These are phyloP conservation scores for Penicillium sp. DNA, from an alignment of 2,329 filamentous ascomycete species.

Conservation along the genomic window DNA sequence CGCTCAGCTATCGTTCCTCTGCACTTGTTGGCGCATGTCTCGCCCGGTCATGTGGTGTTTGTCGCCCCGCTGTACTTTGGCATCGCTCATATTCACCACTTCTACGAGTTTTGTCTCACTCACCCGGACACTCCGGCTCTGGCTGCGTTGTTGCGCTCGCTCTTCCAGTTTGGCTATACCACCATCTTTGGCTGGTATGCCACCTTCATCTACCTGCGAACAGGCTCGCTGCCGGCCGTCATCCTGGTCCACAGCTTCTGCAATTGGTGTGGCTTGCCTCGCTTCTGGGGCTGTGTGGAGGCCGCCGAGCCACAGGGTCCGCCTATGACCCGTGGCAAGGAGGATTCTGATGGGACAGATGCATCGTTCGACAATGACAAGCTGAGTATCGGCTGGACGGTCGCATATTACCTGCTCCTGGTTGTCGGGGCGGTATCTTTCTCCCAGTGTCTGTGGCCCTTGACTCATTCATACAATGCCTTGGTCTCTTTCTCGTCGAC, in stretches of 20 bases:
- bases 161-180: slow-evolving; percentile 85
- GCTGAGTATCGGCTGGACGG: slow-evolving; percentile 59
- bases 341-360: slow-evolving; percentile 28
- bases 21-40: slow-evolving; percentile 65
- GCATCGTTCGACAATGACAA: slow-evolving; percentile 23
- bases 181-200: slow-evolving; percentile 91
- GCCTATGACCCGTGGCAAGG: slow-evolving; percentile 38
- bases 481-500: slow-evolving; percentile 30
- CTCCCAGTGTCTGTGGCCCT: slow-evolving; percentile 63
- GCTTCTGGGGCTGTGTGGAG: slow-evolving; percentile 74
- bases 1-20: slow-evolving; percentile 80
- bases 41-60: slow-evolving; percentile 62
- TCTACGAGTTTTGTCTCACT: slow-evolving; percentile 85
- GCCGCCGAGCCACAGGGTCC: slow-evolving; percentile 42
- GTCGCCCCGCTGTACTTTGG: slow-evolving; percentile 85
- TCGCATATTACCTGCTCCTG: slow-evolving; percentile 73
- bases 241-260: slow-evolving; percentile 81
- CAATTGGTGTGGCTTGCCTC: slow-evolving; percentile 84
- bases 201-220: slow-evolving; percentile 81
- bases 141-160: slow-evolving; percentile 63
- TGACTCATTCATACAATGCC: slow-evolving; percentile 56
- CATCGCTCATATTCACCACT: slow-evolving; percentile 88
- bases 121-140: slow-evolving; percentile 64
- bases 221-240: slow-evolving; percentile 71
- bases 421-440: slow-evolving; percentile 67